phyloP scores from a whole-genome alignment of 192 early-diverging fungal species.

The Oehlia diaphana region DNA sequence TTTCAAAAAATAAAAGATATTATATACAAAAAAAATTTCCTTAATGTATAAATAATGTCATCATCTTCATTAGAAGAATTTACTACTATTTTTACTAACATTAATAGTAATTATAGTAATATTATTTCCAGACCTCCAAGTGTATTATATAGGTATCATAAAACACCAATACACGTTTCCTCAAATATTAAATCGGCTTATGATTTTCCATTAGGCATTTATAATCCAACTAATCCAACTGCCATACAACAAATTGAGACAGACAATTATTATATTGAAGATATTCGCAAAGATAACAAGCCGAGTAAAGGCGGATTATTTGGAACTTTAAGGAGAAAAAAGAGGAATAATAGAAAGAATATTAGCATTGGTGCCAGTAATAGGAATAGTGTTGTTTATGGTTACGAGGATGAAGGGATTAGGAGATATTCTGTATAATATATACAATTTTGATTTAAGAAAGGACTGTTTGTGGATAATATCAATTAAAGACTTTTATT shows the following conservation, averaged over 20 bases:
- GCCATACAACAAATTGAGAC: neutral
- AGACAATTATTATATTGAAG: neutral
- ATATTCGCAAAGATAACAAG: neutral
- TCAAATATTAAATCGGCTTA: neutral
- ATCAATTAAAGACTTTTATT: no score
- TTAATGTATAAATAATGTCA: neutral
- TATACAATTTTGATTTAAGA: no score
- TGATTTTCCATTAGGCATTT: neutral
- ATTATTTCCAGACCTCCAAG: neutral
- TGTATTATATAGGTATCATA: neutral
- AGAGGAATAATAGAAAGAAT: neutral
- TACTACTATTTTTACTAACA: neutral
- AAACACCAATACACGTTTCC: neutral
- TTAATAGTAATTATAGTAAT: neutral
- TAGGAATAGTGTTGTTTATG: neutral
- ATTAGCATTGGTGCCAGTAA: neutral
- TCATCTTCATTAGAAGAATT: neutral
- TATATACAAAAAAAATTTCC: no score
- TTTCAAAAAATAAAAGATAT: no score
- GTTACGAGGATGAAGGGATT: neutral
- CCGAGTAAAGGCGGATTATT: neutral
- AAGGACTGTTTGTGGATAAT: no score
- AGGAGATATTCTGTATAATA: neutral
- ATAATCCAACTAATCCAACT: neutral
- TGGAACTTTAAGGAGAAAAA: neutral